phyloP scores from a whole-genome alignment of 495 filamentous ascomycete genomes.

The Trichoderma parareesei region DNA sequence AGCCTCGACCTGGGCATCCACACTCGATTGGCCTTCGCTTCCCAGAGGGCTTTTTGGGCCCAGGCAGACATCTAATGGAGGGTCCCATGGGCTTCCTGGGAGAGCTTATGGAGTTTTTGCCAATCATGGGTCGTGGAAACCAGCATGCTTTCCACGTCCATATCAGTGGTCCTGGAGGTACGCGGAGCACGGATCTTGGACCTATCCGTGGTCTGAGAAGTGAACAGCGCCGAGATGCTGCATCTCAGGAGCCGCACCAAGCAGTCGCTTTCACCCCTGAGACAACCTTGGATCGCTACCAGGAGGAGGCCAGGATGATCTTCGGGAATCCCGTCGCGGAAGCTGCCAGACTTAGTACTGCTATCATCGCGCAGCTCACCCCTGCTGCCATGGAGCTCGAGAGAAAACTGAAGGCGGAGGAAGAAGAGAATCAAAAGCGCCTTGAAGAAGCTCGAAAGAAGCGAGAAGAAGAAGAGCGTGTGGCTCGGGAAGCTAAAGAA shows the following conservation, averaged over 20 bases:
- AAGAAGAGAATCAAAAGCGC: slow-evolving; percentile 51
- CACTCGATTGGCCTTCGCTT: slow-evolving; percentile 31
- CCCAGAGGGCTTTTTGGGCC: slow-evolving; percentile 21
- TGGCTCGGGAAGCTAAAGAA: slow-evolving; percentile 48
- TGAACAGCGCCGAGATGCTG: slow-evolving; percentile 31
- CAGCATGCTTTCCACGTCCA: slow-evolving; percentile 32
- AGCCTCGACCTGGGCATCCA: slow-evolving; percentile 23
- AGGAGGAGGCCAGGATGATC: slow-evolving; percentile 81
- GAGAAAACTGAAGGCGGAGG: slow-evolving; percentile 53
- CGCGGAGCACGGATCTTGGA: slow-evolving; percentile 19
- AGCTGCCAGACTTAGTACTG: slow-evolving; percentile 54
- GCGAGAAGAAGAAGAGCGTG: slow-evolving; percentile 45
- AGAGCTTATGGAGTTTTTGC: slow-evolving; percentile 28
- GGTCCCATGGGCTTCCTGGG: slow-evolving; percentile 35
- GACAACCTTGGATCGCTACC: slow-evolving; percentile 69
- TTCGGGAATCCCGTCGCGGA: slow-evolving; percentile 67
- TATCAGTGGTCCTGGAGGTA: slow-evolving; percentile 30
- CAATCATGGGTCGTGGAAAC: slow-evolving; percentile 23
- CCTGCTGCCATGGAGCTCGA: slow-evolving; percentile 79
- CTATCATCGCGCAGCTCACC: slow-evolving; percentile 65
- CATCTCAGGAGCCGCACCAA: slow-evolving; percentile 39
- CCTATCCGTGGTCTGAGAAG: slow-evolving; percentile 28
- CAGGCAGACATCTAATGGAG: slow-evolving; percentile 20
- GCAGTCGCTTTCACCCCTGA: slow-evolving; percentile 64
- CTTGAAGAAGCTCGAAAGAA: slow-evolving; percentile 58